Evolutionary conservation across 768 basidiomycete species (phyloP).

Genomic region (Trametes cingulata): DNA sequence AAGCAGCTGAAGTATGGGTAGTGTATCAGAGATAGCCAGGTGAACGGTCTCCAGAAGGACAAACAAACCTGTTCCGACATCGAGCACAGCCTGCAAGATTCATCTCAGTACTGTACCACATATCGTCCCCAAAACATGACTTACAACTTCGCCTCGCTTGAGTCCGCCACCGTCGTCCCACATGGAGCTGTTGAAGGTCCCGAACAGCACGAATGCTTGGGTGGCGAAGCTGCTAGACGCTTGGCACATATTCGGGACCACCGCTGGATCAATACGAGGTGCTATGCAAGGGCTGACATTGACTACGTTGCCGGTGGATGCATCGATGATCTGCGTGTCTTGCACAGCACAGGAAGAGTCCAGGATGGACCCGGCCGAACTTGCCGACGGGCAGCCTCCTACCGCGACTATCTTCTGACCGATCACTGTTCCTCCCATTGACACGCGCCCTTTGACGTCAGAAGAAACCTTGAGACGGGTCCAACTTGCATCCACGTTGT

Average conservation of each 20-base stretch:
- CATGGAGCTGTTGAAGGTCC: slow-evolving; percentile 58
- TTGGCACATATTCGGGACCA: slow-evolving; percentile 61
- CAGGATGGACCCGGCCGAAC: not conserved
- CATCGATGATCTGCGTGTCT: slow-evolving; percentile 58
- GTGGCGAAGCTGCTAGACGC: slow-evolving; percentile 56
- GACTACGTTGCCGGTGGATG: slow-evolving; percentile 37
- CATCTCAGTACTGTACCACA: not conserved
- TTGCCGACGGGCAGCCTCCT: slow-evolving; percentile 54
- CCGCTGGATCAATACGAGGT: slow-evolving; percentile 56
- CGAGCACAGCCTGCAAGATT: slow-evolving; percentile 55
- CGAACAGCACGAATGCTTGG: slow-evolving; percentile 71
- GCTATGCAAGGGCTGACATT: slow-evolving; percentile 57
- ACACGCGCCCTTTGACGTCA: slow-evolving; percentile 41
- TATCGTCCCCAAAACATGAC: slow-evolving; percentile 22
- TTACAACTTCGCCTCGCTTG: slow-evolving; percentile 71
- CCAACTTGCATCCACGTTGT: slow-evolving; percentile 60
- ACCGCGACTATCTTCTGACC: slow-evolving; percentile 47
- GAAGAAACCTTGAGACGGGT: slow-evolving; percentile 40
- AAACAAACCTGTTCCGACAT: slow-evolving; percentile 37
- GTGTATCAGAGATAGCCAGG: not conserved
- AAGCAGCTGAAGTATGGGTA: slow-evolving; percentile 35
- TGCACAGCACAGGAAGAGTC: slow-evolving; percentile 55
- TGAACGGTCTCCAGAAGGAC: not conserved
- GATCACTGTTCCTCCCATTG: slow-evolving; percentile 62
- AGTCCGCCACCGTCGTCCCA: slow-evolving; percentile 71